Evolutionary conservation across 129 eudicot genomes (phyloP), one percentile per base, ranked within the genome.

Genomic region (Pittosporum tobira): DNA sequence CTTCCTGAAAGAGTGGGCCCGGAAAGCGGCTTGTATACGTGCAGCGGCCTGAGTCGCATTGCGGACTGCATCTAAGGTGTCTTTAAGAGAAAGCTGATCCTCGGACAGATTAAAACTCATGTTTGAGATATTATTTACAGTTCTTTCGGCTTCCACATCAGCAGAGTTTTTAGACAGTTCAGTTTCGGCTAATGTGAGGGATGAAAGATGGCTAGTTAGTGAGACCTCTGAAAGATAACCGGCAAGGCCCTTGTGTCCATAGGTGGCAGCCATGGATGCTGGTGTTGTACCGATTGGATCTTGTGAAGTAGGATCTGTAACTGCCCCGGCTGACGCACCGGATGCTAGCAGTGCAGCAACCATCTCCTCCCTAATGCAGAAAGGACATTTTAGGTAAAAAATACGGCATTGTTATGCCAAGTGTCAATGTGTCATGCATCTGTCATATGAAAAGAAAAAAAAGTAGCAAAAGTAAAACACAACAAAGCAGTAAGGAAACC

Each of bases 41-140:
- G 99, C 99, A 73, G 99, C 99, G 34, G 99, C 99, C 70, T 84
- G 96, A 55, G 94, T 67, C 44, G 73, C 85, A 75, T 87, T 93
- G 44, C 99, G 71, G 47, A 87, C 91, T 21, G 94, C 99, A 62
- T 88, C 94, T 65, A 93, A 78, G 24, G 88, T 79, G 52, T 78
- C 71, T 60, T 73, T 79, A 43, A 87, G 82, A 57, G 89, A 81
- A 49, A 59, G 71, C 64, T 78, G 73, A 59, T 84, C 93, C 60
- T 81, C 99, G 28, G 50, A 48, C 43, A 73, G 36, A 26, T 61
- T 50, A 48, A 77, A 28, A 68, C 29, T 75, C 53, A 57, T 59
- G 12, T 58, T 68, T 37, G 88, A 68, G 59, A 86, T 34, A 37
- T 70, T 74, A 66, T 75, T 66, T 30, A 77, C 75, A 27, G 94